A percentile compares a stretch with the other conserved stretches of the same genome.
Conservation (phyloP, 129 eudicot species). For the Logfia minima region DNA sequence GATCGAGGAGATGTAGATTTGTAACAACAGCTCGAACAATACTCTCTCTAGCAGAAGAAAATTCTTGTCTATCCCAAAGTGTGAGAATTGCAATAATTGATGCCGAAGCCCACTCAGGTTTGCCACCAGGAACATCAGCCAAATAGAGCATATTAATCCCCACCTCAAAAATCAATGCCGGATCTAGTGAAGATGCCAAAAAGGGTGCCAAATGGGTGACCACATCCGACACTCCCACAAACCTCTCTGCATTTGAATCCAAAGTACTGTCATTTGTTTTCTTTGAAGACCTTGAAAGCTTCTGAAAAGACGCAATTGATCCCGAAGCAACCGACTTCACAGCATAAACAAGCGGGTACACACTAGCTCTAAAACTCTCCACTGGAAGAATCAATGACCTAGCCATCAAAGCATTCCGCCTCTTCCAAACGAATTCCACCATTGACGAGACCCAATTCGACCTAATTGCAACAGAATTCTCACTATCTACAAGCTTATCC, state of each 20-base stretch:
- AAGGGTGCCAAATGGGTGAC: constrained; percentile 93
- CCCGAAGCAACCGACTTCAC: constrained; percentile 96
- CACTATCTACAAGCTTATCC: constrained; percentile 92
- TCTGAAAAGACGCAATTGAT: constrained; percentile 68
- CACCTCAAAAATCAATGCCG: constrained; percentile 91
- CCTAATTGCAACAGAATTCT: constrained; percentile 89
- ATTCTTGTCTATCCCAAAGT: constrained; percentile 96
- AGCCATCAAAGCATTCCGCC: constrained; percentile 72
- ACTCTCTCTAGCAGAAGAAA: constrained; percentile 94
- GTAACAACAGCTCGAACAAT: constrained; percentile 95
- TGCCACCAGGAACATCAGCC: constrained; percentile 99
- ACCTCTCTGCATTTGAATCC: constrained; percentile 71
- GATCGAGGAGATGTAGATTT: constrained; percentile 89
- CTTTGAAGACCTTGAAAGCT: constrained; percentile 69
- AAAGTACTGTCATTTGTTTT: constrained; percentile 29
- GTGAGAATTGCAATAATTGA: constrained; percentile 91
- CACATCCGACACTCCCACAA: constrained; percentile 94
- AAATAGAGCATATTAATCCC: constrained; percentile 91
- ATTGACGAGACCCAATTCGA: constrained; percentile 89
- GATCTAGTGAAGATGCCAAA: constrained; percentile 82
- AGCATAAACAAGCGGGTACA: constrained; percentile 85
- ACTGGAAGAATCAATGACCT: constrained; percentile 75
- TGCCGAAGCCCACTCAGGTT: constrained; percentile 97
- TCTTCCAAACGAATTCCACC: constrained; percentile 89
- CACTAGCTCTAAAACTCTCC: constrained; percentile 83